Evolutionary conservation across 495 filamentous ascomycete species (phyloP).

Genomic region (Penicillium pulvis): DNA sequence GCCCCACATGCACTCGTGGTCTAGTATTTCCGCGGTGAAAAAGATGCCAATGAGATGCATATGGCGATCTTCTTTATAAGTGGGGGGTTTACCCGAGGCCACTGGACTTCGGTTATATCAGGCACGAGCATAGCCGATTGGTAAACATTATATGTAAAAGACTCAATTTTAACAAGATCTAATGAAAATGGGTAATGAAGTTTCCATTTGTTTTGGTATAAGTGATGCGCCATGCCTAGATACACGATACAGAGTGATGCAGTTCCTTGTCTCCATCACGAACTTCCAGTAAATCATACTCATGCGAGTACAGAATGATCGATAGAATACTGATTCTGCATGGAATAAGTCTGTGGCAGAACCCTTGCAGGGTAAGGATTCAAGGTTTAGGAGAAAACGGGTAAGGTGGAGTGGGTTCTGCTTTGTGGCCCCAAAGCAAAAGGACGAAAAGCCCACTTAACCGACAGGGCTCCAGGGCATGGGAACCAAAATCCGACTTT

Average conservation of each 20-base stretch:
- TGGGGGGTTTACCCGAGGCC: too few species aligned
- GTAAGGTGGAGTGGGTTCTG: constrained; percentile 5
- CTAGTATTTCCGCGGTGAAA: too few species aligned
- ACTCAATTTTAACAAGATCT: too few species aligned
- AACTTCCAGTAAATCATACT: not conserved
- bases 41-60: too few species aligned
- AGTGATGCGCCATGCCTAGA: constrained; percentile 23
- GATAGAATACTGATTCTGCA: not conserved
- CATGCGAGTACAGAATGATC: not conserved
- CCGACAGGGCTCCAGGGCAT: constrained; percentile 96
- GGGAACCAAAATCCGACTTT: constrained; percentile 88
- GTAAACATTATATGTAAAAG: not conserved
- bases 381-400: not conserved
- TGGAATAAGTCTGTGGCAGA: not conserved
- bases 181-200: not conserved
- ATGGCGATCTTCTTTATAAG: not conserved
- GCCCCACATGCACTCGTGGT: too few species aligned
- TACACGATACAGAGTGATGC: constrained; percentile 27
- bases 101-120: too few species aligned
- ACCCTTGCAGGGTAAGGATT: not conserved
- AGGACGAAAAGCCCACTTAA: constrained; percentile 30
- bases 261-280: not conserved
- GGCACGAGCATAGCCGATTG: not conserved
- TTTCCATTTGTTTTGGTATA: constrained; percentile 8
- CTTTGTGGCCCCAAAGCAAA: constrained; percentile 1